Conservation (phyloP, 2,329 filamentous ascomycete genomes). For the Fusarium subglutinans region DNA sequence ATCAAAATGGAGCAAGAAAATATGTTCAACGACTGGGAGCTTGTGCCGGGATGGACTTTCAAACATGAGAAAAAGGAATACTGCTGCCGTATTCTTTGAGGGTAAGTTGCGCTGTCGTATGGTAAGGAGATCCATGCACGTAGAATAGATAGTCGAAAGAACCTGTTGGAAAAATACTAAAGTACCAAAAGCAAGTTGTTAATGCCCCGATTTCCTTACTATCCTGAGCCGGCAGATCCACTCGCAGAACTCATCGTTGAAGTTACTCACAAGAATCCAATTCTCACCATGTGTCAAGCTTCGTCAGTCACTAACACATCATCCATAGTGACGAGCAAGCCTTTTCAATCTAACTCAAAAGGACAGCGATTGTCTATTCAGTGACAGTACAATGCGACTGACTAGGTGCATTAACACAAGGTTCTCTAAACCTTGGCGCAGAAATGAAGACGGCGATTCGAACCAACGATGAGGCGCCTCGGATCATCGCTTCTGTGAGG, state of each 20-base stretch:
- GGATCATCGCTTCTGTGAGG: too few species aligned
- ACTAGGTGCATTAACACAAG: background rate
- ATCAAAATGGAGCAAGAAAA: background rate
- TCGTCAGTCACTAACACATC: accelerated
- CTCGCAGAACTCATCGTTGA: background rate
- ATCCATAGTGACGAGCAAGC: too few species aligned
- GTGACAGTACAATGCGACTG: too few species aligned
- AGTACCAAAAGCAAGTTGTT: accelerated
- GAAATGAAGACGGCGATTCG: background rate
- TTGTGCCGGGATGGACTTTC: background rate
- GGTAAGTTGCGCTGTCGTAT: background rate
- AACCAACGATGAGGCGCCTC: background rate
- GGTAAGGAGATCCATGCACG: accelerated
- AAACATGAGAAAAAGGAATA: background rate
- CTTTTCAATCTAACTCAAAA: too few species aligned
- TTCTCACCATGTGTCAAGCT: too few species aligned
- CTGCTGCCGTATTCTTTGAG: background rate
- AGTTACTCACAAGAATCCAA: too few species aligned
- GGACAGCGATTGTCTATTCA: too few species aligned
- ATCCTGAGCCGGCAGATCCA: background rate
- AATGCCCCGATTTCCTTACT: accelerated
- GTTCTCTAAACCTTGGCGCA: too few species aligned
- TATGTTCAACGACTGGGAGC: background rate
- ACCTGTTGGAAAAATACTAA: accelerated
- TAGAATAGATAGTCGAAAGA: background rate